Evolutionary conservation across 2,329 filamentous ascomycete species (phyloP).

Genomic region (Fusarium piperis): DNA sequence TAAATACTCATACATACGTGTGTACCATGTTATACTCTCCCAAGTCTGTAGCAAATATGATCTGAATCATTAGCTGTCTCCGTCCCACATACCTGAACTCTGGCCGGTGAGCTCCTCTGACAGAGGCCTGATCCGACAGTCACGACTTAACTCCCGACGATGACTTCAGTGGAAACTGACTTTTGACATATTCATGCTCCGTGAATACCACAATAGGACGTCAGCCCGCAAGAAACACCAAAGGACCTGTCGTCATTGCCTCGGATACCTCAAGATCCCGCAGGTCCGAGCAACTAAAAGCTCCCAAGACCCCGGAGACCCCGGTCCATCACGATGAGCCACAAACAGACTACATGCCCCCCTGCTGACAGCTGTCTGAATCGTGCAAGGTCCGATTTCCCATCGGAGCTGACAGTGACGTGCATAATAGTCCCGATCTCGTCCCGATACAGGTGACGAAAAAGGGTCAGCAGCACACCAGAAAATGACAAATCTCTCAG

Average conservation of each 20-base stretch:
- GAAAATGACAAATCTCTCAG: background rate
- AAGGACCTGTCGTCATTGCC: background rate
- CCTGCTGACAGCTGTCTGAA: slow-evolving; percentile 5
- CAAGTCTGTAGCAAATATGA: background rate
- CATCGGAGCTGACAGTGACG: background rate
- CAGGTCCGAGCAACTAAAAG: background rate
- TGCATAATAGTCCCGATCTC: background rate
- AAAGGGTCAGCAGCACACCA: background rate
- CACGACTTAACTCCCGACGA: background rate
- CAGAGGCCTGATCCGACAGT: background rate
- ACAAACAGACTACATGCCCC: background rate
- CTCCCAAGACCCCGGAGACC: background rate
- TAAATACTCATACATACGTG: background rate
- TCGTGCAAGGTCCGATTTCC: slow-evolving; percentile 1
- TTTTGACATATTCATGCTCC: background rate
- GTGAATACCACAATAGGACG: background rate
- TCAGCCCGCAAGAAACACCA: background rate
- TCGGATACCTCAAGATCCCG: background rate
- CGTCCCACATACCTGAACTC: background rate
- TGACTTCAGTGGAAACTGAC: background rate
- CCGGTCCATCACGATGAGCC: slow-evolving; percentile 11
- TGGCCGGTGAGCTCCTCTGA: background rate
- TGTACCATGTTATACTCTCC: background rate
- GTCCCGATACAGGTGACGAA: background rate
- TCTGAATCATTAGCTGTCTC: background rate